phyloP scores from a whole-genome alignment of 371 early-diverging fungal species.

The Umbelopsis sp. region DNA sequence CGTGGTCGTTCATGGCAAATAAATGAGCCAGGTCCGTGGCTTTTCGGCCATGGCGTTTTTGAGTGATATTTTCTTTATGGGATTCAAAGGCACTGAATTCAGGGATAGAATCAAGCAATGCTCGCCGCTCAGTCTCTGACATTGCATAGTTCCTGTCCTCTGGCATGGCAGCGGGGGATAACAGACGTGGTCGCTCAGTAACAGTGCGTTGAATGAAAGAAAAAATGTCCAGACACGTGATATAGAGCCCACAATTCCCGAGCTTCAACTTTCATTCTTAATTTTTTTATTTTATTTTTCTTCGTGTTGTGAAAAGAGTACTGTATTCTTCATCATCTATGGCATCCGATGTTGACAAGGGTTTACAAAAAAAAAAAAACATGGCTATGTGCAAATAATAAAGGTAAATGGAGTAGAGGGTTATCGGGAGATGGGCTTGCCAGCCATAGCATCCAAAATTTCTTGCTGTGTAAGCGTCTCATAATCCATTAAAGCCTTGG shows the following conservation, averaged over 20 bases:
- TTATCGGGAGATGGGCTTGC: constrained; percentile 58
- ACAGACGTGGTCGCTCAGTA: not conserved
- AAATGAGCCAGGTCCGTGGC: constrained; percentile 54
- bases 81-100: constrained; percentile 55
- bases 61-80: constrained; percentile 85
- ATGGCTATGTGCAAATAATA: constrained; percentile 18
- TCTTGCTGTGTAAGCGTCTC: constrained; percentile 93
- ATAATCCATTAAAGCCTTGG: constrained; percentile 88
- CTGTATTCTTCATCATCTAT: constrained; percentile 11
- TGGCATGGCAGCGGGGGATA: not conserved
- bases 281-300: too few relatives aligned
- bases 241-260: too few relatives aligned
- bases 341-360: constrained; percentile 5
- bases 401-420: not conserved
- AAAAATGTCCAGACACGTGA: not conserved
- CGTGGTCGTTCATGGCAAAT: constrained; percentile 31
- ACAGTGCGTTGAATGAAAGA: not conserved
- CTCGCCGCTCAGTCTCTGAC: constrained; percentile 24
- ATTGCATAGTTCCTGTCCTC: not conserved
- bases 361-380: constrained; percentile 11
- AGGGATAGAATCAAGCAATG: constrained; percentile 33
- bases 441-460: constrained; percentile 77
- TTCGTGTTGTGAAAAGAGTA: not conserved
- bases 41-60: constrained; percentile 69
- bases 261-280: too few relatives aligned